These are phyloP conservation scores for Lentinula sp. DNA, from an alignment of 768 basidiomycete species.

Conservation along the genomic window DNA sequence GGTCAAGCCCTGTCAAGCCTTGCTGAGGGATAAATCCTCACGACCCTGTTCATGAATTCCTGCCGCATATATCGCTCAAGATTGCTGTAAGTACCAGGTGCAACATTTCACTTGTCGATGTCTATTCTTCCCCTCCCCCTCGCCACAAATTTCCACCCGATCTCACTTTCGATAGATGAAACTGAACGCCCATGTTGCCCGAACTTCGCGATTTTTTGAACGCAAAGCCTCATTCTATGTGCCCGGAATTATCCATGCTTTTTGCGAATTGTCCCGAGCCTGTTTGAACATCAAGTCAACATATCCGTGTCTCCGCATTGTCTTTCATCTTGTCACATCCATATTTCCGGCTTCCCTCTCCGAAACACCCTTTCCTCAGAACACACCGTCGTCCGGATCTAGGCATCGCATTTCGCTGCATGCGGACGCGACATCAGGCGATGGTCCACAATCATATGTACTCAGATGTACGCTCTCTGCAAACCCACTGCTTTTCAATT, in stretches of 20 bases:
- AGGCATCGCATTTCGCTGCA: background rate
- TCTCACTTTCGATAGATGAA: too few relatives aligned
- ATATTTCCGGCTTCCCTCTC: background rate
- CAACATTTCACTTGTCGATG: too few relatives aligned
- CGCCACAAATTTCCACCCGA: too few relatives aligned
- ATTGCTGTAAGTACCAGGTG: too few relatives aligned
- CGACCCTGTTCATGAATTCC: too few relatives aligned
- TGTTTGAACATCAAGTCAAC: background rate
- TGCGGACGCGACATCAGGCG: background rate
- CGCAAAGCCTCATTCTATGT: too few relatives aligned
- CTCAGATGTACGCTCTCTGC: background rate
- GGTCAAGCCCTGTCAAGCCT: too few relatives aligned
- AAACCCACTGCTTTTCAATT: background rate
- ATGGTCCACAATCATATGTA: background rate
- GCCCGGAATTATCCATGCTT: background rate
- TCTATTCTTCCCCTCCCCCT: too few relatives aligned
- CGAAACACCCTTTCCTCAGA: background rate
- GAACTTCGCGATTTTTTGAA: too few relatives aligned
- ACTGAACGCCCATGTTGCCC: too few relatives aligned
- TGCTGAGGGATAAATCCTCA: too few relatives aligned
- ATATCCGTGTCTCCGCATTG: background rate
- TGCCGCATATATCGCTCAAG: too few relatives aligned
- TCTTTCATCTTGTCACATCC: background rate
- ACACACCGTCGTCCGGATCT: background rate
- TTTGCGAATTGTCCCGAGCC: background rate